phyloP scores from a whole-genome alignment of 768 basidiomycete genomes.

The Cystobasidium ongulense region DNA sequence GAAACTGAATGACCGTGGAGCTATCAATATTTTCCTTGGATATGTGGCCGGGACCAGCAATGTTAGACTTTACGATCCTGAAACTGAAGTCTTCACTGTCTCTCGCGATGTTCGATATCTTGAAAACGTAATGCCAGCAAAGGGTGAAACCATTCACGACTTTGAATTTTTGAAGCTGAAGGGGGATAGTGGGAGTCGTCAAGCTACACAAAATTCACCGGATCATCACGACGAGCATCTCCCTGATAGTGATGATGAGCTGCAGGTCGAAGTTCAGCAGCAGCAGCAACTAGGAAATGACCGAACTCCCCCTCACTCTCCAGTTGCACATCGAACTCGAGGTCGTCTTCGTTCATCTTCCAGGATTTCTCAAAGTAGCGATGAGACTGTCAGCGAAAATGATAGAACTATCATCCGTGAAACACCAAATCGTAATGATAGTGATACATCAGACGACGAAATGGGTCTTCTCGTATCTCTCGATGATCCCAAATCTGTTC shows the following conservation, averaged over 20 bases:
- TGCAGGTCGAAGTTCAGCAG: background rate
- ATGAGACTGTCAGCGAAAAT: background rate
- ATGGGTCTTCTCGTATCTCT: background rate
- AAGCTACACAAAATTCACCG: background rate
- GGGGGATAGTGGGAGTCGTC: conserved; percentile 3
- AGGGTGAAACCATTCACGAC: background rate
- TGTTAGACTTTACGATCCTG: conserved; percentile 6
- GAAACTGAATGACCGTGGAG: conserved; percentile 1
- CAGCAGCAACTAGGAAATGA: background rate
- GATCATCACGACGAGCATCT: background rate
- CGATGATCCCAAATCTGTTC: background rate
- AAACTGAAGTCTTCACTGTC: background rate
- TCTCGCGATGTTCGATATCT: conserved; percentile 8
- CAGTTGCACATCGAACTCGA: background rate
- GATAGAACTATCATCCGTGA: background rate
- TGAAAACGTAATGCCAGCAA: conserved; percentile 9
- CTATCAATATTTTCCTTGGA: background rate
- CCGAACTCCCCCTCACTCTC: background rate
- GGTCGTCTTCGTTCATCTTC: background rate
- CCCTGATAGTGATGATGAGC: background rate
- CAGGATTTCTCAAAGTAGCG: background rate
- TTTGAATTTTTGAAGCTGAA: background rate
- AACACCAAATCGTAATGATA: background rate
- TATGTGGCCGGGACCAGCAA: background rate
- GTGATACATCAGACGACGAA: background rate